Conservation (phyloP, 257 asterid genomes). For the Nyctanthes arbortristis region DNA sequence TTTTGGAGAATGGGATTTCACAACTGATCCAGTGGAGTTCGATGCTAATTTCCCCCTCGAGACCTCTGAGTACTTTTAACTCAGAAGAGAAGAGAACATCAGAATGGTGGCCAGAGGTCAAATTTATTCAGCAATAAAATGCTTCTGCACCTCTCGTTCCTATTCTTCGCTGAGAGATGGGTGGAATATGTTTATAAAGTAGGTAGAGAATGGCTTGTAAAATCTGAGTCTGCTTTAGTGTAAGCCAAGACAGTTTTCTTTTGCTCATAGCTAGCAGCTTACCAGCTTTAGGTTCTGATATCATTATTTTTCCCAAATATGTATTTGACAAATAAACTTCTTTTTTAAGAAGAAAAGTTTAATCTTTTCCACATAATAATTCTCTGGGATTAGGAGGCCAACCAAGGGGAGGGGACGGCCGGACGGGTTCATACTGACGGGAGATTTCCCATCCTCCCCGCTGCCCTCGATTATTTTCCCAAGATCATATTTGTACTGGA, state of each 20-base stretch:
- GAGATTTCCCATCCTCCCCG: too few species aligned
- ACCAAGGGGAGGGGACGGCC: too few species aligned
- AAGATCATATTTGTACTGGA: slow-evolving; percentile 43
- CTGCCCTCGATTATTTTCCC: slow-evolving; percentile 29
- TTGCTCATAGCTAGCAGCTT: background rate
- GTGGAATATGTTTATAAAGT: slow-evolving; percentile 26
- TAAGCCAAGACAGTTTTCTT: slow-evolving; percentile 9
- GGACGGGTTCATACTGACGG: too few species aligned
- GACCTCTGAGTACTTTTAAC: slow-evolving; percentile 25
- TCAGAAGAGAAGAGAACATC: background rate
- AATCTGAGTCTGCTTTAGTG: slow-evolving; percentile 9
- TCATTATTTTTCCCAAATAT: background rate
- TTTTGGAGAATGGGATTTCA: slow-evolving; percentile 38
- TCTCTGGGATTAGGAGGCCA: too few species aligned
- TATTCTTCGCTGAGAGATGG: slow-evolving; percentile 24
- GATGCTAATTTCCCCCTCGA: slow-evolving; percentile 37
- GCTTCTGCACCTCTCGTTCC: slow-evolving; percentile 20
- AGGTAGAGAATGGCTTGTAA: background rate
- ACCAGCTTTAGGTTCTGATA: background rate
- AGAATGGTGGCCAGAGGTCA: background rate
- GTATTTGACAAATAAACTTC: background rate
- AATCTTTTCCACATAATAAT: too few species aligned
- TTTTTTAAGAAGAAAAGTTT: too few species aligned
- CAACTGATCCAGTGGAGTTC: slow-evolving; percentile 35
- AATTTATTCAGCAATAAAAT: background rate